Evolutionary conservation across 371 early-diverging fungal species (phyloP).

Genomic region (Mucor indicus): DNA sequence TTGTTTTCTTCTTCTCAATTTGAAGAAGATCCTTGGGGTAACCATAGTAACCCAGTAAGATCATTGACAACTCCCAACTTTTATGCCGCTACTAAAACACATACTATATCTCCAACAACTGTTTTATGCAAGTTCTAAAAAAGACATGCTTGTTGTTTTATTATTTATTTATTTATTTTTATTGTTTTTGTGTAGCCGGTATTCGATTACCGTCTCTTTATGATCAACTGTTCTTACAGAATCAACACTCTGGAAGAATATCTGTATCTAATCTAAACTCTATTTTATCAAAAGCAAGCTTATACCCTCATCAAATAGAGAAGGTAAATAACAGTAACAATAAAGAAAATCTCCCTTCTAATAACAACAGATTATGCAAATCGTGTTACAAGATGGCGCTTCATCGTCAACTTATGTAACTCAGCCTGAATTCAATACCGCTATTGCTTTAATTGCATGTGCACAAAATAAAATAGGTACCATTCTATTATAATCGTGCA

Average conservation of each 20-base stretch:
- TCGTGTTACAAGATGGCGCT: constrained; percentile 46
- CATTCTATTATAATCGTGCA: no score
- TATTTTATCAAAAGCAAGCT: constrained; percentile 43
- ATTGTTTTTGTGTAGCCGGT: constrained; percentile 27
- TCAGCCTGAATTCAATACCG: constrained; percentile 63
- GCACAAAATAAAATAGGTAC: constrained; percentile 72
- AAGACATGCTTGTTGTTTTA: no score
- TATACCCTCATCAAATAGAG: constrained; percentile 41
- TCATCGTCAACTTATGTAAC: constrained; percentile 50
- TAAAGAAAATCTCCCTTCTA: neutral
- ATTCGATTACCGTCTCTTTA: constrained; percentile 42
- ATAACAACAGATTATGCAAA: constrained; percentile 30
- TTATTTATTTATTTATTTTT: neutral
- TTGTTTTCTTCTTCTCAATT: constrained; percentile 27
- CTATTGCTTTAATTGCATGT: constrained; percentile 63
- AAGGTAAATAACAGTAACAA: constrained; percentile 26
- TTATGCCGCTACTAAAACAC: no score
- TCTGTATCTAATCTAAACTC: constrained; percentile 43
- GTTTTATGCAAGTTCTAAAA: constrained; percentile 18
- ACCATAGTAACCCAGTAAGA: no score
- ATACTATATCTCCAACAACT: constrained; percentile 1
- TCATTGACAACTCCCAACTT: constrained; percentile 5
- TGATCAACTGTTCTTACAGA: constrained; percentile 42
- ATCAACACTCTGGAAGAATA: constrained; percentile 46
- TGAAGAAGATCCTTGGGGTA: constrained; percentile 41